These are phyloP conservation scores for Sistotremastrum suecicum DNA, from an alignment of 768 basidiomycete genomes.

Conservation along the genomic window DNA sequence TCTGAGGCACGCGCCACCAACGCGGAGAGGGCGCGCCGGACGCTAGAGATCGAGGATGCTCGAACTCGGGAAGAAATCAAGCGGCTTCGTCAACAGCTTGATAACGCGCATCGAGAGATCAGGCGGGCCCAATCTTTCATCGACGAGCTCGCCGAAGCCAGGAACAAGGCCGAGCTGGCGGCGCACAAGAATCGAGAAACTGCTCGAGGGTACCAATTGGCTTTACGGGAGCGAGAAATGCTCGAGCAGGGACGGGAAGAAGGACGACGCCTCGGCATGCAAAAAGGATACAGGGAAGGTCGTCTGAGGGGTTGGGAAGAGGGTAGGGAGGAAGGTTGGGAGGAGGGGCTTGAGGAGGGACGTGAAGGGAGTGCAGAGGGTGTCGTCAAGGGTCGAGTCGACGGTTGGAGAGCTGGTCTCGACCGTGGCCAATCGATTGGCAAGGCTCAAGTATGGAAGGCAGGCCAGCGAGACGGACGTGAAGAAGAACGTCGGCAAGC, in stretches of 20 bases:
- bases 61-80: constrained; percentile 30
- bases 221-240: constrained; percentile 30
- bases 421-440: constrained; percentile 9
- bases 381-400: constrained; percentile 24
- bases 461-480: constrained; percentile 25
- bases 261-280: constrained; percentile 23
- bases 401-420: constrained; percentile 15
- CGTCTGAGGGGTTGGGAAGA: constrained; percentile 15
- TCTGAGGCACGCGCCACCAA: constrained; percentile 21
- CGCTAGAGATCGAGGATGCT: constrained; percentile 23
- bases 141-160: constrained; percentile 21
- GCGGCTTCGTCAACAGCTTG: constrained; percentile 31
- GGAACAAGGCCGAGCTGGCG: constrained; percentile 29
- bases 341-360: constrained; percentile 32
- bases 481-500: constrained; percentile 40
- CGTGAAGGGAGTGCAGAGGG: constrained; percentile 20
- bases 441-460: constrained; percentile 18
- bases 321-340: constrained; percentile 32
- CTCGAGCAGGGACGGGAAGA: constrained; percentile 30
- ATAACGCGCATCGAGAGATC: constrained; percentile 31
- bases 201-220: constrained; percentile 27
- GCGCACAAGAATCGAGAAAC: constrained; percentile 28
- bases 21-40: constrained; percentile 28
- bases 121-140: constrained; percentile 16
- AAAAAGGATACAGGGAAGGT: constrained; percentile 30